phyloP scores from a whole-genome alignment of 164 flowering plant genomes.

The Umbilicus rupestris region DNA sequence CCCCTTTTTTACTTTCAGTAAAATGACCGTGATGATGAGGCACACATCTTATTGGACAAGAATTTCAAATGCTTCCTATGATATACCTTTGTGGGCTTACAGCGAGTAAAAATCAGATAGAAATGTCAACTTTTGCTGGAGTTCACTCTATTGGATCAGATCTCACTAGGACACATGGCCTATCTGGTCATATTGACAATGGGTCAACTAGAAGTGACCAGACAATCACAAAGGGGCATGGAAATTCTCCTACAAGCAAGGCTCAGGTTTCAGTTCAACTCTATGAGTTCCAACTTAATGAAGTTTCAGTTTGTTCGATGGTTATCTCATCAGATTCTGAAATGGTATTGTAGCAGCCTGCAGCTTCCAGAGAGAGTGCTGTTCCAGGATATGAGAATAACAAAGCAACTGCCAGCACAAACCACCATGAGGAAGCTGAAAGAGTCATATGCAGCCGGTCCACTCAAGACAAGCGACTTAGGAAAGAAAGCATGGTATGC shows the following conservation, averaged over 20 bases:
- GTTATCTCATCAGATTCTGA: not conserved
- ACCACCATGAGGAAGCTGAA: constrained; percentile 27
- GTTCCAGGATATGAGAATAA: constrained; percentile 30
- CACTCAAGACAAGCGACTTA: constrained; percentile 51
- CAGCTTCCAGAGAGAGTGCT: constrained; percentile 68
- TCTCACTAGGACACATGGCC: constrained; percentile 50
- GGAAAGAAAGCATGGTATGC: constrained; percentile 79
- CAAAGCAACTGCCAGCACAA: constrained; percentile 21
- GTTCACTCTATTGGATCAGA: constrained; percentile 91
- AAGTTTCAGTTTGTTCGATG: not conserved
- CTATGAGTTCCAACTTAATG: not conserved
- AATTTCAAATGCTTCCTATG: not conserved
- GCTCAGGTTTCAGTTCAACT: constrained; percentile 31
- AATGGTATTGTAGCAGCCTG: constrained; percentile 41
- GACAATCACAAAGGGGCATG: constrained; percentile 28
- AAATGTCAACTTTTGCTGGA: constrained; percentile 64
- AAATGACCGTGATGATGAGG: not conserved
- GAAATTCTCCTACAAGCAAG: constrained; percentile 69
- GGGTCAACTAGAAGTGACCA: constrained; percentile 41
- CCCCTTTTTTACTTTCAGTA: constrained; percentile 16
- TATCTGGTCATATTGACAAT: constrained; percentile 31
- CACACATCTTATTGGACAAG: not conserved
- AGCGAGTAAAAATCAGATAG: constrained; percentile 31
- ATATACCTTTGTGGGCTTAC: not conserved
- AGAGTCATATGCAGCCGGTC: constrained; percentile 32